A percentile compares a stretch with the other conserved stretches of the same genome.
These are phyloP conservation scores for Herpetospermum pedunculosum DNA, from an alignment of 306 rosid genomes.

Conservation along the genomic window DNA sequence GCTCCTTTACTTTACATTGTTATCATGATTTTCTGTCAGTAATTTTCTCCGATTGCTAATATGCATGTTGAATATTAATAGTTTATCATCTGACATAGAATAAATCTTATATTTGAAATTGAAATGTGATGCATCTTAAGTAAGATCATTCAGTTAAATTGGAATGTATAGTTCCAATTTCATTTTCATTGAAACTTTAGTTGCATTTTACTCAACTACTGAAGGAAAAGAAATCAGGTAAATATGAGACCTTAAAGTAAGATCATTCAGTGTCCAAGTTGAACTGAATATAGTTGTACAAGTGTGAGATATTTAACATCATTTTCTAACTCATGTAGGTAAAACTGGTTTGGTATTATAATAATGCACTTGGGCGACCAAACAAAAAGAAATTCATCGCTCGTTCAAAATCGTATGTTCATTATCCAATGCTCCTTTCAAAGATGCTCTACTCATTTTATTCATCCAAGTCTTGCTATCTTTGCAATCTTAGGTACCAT, in stretches of 20 bases:
- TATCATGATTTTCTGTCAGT: slow-evolving; percentile 8
- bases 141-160: background rate
- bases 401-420: slow-evolving; percentile 63
- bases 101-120: background rate
- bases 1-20: slow-evolving; percentile 13
- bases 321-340: slow-evolving; percentile 43
- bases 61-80: no score
- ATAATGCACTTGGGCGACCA: slow-evolving; percentile 91
- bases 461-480: slow-evolving; percentile 14
- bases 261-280: background rate
- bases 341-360: slow-evolving; percentile 93
- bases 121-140: background rate
- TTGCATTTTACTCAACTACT: background rate
- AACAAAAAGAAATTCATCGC: slow-evolving; percentile 87
- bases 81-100: background rate
- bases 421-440: slow-evolving; percentile 17
- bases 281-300: background rate
- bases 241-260: background rate
- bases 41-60: no score
- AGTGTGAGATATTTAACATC: background rate
- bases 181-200: background rate
- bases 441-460: slow-evolving; percentile 13
- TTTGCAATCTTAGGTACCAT: slow-evolving; percentile 57
- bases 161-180: background rate
- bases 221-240: background rate